Evolutionary conservation across 495 filamentous ascomycete genomes (phyloP).

Genomic region (Podospora fimiseda): DNA sequence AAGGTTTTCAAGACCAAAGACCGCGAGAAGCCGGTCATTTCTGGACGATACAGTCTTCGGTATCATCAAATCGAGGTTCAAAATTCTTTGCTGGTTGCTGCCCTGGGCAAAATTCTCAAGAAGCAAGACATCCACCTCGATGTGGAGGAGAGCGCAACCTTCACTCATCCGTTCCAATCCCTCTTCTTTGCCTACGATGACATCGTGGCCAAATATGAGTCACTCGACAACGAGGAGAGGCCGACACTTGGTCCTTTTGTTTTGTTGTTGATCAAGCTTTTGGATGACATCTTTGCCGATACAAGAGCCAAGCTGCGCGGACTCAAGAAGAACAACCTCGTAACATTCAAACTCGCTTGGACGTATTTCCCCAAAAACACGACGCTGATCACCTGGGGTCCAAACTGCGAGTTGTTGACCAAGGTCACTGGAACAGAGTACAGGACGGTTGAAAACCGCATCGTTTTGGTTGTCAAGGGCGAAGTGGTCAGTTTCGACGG

Average conservation of each 20-base stretch:
- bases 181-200: conserved; percentile 35
- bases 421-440: conserved; percentile 25
- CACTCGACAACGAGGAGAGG: conserved; percentile 4
- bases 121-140: conserved; percentile 28
- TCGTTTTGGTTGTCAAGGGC: conserved; percentile 14
- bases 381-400: conserved; percentile 23
- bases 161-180: conserved; percentile 29
- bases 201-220: conserved; percentile 19
- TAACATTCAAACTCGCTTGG: conserved; percentile 33
- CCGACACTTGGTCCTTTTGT: conserved; percentile 23
- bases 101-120: conserved; percentile 27
- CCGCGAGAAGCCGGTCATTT: conserved; percentile 25
- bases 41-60: conserved; percentile 26
- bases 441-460: background rate
- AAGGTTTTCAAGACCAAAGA: conserved; percentile 38
- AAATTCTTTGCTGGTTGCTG: conserved; percentile 29
- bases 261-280: conserved; percentile 26
- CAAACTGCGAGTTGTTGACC: conserved; percentile 29
- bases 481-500: conserved; percentile 29
- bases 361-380: conserved; percentile 30
- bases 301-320: conserved; percentile 23
- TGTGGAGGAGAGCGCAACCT: conserved; percentile 24
- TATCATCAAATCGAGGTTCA: conserved; percentile 33
- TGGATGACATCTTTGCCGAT: conserved; percentile 33
- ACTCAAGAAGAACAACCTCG: conserved; percentile 23